Evolutionary conservation across 441 rosid species (phyloP).

Genomic region (Theobroma grandiflorum): DNA sequence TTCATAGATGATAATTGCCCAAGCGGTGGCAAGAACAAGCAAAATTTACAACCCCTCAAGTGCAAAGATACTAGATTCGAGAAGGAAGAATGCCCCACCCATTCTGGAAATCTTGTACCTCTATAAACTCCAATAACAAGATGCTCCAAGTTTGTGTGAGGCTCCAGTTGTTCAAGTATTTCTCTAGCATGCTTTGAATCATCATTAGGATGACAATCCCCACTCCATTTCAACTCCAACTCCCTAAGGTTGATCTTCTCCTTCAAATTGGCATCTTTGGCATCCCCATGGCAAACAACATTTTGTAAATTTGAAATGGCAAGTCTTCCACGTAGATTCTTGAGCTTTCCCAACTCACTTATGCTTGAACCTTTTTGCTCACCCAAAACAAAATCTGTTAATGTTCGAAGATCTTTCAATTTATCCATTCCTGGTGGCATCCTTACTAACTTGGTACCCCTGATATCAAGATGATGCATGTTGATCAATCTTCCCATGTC

Average conservation of each 20-base stretch:
- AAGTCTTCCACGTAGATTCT: constrained; percentile 17
- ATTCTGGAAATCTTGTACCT: background rate
- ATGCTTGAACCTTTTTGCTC: background rate
- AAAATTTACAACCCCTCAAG: background rate
- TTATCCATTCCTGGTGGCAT: constrained; percentile 14
- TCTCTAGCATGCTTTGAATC: background rate
- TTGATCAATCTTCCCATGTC: background rate
- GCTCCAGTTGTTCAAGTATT: constrained; percentile 19
- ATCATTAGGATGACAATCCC: too few relatives aligned
- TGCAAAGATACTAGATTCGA: background rate
- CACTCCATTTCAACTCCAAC: background rate
- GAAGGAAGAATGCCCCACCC: constrained; percentile 20
- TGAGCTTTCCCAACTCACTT: background rate
- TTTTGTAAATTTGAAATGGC: background rate
- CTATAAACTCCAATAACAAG: background rate
- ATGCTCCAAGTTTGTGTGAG: constrained; percentile 12
- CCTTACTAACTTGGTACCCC: too few relatives aligned
- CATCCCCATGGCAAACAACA: background rate
- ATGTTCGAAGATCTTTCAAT: constrained; percentile 10
- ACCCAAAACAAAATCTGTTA: constrained; percentile 9
- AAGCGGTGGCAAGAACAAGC: constrained; percentile 15
- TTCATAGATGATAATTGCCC: constrained; percentile 30
- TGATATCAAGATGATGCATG: too few relatives aligned
- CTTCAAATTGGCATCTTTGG: constrained; percentile 14
- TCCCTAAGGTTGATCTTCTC: background rate